Evolutionary conservation across 2,329 filamentous ascomycete genomes (phyloP), one percentile per base, ranked within the genome.

Genomic region (Metarhizium anisopliae): DNA sequence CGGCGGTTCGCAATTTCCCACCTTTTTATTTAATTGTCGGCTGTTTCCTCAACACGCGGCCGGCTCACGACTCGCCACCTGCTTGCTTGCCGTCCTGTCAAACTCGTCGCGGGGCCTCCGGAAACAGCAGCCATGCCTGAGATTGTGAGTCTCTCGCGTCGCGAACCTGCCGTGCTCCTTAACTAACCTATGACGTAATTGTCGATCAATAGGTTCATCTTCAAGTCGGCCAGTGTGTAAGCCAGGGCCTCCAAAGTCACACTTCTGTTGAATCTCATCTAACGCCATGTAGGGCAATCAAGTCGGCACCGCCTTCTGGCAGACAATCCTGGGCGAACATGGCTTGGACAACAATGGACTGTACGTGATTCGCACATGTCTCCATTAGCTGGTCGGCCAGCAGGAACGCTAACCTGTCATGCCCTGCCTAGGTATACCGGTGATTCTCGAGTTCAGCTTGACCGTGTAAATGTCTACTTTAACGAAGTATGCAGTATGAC

Each of bases 381-480:
- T 30, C 13, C 1, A 36, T 18, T 11, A 16, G 8, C 6, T 29
- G 2, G 18, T 32, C 29, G 38, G n/a, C 49, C 35, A 30, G 35
- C 25, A 47, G 18, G 8, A 29, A n/a, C 8, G 13, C 29, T 53
- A n/a, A 45, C 32, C 13, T 36, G 3, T n/a, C 36, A 11, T n/a
- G 8, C 29, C 14, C 30, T 25, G 16, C 47, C 29, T 50, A 60
- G 59, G 87, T 97, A 96, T 86, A 94, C 94, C 77, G 93, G 94
- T 73, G 91, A 89, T 67, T 96, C 92, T 53, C 93, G 96, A 77
- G 90, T 96, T 74, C 94, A 99, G 84, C 87, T 97, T 67, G 93
- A 97, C 88, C 92, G 93, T 72, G 95, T 99, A 90, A 97, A 91
- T 77, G 92, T 97, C 76, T 96, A 97, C 86, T 96, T 97, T 87